Evolutionary conservation across 1,284 basidiomycete genomes (phyloP).

Genomic region (Irpex lacteus): DNA sequence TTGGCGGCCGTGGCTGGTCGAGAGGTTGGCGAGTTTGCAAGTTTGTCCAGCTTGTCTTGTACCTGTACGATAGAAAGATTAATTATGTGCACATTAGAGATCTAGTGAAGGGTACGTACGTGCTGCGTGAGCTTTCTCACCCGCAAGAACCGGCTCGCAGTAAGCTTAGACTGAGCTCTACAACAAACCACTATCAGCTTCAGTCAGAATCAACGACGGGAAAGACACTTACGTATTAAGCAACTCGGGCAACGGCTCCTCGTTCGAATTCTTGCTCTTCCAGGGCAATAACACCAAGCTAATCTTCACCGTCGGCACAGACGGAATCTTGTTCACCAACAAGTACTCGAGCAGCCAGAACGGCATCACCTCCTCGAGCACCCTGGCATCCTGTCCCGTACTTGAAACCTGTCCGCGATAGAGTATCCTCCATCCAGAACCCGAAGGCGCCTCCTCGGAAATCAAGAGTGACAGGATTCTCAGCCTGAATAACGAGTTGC

Average conservation of each 20-base stretch:
- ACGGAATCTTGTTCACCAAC: constrained; percentile 62
- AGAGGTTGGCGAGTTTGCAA: constrained; percentile 27
- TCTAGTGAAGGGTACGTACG: constrained; percentile 42
- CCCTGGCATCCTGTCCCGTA: constrained; percentile 60
- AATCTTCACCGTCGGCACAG: constrained; percentile 61
- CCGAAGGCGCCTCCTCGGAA: constrained; percentile 79
- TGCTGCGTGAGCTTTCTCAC: constrained; percentile 83
- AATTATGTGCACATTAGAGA: too few species aligned
- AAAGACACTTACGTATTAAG: constrained; percentile 64
- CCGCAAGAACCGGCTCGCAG: constrained; percentile 83
- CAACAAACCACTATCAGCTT: constrained; percentile 4
- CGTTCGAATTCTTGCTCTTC: constrained; percentile 50
- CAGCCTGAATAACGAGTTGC: too few species aligned
- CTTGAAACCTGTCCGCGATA: constrained; percentile 74
- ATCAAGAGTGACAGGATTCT: constrained; percentile 56
- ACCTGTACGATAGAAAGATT: constrained; percentile 43
- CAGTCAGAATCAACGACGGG: not conserved
- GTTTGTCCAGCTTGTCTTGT: constrained; percentile 81
- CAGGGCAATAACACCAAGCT: constrained; percentile 88
- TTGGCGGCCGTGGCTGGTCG: constrained; percentile 26
- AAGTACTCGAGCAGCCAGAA: constrained; percentile 90
- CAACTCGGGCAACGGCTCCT: constrained; percentile 67
- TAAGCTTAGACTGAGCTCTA: constrained; percentile 80
- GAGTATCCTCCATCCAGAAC: constrained; percentile 61
- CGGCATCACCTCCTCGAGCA: constrained; percentile 79